Evolutionary conservation across 2,329 filamentous ascomycete species (phyloP).

Genomic region (Dactylonectria estremocensis): DNA sequence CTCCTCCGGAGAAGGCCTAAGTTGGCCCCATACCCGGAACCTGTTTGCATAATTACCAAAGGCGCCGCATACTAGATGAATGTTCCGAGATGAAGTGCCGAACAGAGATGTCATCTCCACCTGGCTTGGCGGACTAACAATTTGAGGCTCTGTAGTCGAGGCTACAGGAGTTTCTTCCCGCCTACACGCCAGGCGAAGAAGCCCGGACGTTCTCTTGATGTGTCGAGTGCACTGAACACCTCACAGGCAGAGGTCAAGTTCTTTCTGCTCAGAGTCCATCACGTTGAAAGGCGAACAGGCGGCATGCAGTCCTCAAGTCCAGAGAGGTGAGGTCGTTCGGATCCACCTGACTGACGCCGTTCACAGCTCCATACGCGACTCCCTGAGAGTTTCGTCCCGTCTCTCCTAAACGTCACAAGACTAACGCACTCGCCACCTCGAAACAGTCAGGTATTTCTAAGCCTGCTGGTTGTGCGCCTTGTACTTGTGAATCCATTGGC

Average conservation of each 20-base stretch:
- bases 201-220: background rate
- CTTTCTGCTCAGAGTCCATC: background rate
- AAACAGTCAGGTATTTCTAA: background rate
- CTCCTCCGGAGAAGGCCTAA: background rate
- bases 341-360: background rate
- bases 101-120: constrained; percentile 2
- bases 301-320: background rate
- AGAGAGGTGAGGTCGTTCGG: background rate
- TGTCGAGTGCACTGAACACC: no score
- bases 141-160: background rate
- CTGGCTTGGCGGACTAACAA: background rate
- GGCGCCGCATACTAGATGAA: constrained; percentile 20
- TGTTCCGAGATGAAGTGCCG: constrained; percentile 21
- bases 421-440: background rate
- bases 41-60: constrained; percentile 24
- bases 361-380: background rate
- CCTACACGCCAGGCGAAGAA: background rate
- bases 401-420: background rate
- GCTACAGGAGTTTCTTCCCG: background rate
- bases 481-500: background rate
- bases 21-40: background rate
- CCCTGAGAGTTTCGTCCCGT: background rate
- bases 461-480: background rate
- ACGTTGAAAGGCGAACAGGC: background rate
- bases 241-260: background rate